Evolutionary conservation across 2,329 filamentous ascomycete genomes (phyloP).

Genomic region (Colletotrichum lini): DNA sequence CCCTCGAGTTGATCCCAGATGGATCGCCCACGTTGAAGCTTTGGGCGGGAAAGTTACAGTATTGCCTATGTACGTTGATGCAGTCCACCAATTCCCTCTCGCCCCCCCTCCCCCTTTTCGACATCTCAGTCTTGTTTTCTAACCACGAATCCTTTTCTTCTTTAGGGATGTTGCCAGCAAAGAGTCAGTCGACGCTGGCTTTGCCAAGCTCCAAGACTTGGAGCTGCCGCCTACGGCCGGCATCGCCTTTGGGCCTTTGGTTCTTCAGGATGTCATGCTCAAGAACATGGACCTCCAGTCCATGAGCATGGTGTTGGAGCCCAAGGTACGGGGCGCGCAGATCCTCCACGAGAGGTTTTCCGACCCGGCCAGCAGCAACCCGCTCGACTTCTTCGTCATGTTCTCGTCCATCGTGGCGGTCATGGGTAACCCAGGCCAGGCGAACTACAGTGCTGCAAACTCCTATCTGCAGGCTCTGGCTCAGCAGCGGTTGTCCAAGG

Average conservation of each 20-base stretch:
- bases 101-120: not conserved
- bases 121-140: not conserved
- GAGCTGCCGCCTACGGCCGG: slow-evolving; percentile 54
- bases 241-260: slow-evolving; percentile 60
- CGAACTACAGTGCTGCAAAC: slow-evolving; percentile 62
- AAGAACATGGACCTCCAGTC: slow-evolving; percentile 47
- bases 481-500: slow-evolving; percentile 51
- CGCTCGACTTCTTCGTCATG: slow-evolving; percentile 55
- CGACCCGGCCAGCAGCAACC: slow-evolving; percentile 16
- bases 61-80: not conserved
- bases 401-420: slow-evolving; percentile 50
- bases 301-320: slow-evolving; percentile 46
- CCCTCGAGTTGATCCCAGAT: slow-evolving; percentile 7
- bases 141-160: not conserved
- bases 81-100: no score
- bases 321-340: slow-evolving; percentile 53
- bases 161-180: slow-evolving; percentile 17
- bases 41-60: slow-evolving; percentile 16
- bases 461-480: slow-evolving; percentile 57
- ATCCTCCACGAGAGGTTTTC: slow-evolving; percentile 51
- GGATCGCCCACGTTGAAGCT: slow-evolving; percentile 9
- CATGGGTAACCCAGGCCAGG: slow-evolving; percentile 54
- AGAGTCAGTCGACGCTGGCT: slow-evolving; percentile 41
- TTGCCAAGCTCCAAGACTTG: slow-evolving; percentile 33
- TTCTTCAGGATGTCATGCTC: slow-evolving; percentile 55